Conservation (phyloP, 2,329 filamentous ascomycete genomes). For the Fusarium odoratissimum region DNA sequence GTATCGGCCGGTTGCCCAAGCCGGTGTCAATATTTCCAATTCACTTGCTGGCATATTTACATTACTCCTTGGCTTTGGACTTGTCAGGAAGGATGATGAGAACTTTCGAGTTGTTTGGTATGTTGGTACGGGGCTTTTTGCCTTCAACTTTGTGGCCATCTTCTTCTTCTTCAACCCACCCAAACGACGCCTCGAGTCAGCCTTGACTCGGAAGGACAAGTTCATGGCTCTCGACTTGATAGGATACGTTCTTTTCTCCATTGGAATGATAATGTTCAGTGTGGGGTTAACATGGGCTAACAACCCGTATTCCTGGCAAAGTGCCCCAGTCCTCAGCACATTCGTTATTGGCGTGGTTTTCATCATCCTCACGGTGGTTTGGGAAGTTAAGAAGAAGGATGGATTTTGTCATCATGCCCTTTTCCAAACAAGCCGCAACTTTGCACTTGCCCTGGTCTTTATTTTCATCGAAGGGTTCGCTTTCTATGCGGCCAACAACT, state of each 20-base stretch:
- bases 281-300: not conserved
- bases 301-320: not conserved
- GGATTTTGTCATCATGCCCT: not conserved
- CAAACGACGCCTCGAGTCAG: not conserved
- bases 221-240: not conserved
- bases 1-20: not conserved
- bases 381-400: not conserved
- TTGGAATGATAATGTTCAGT: not conserved
- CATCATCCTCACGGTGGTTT: not conserved
- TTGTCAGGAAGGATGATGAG: not conserved
- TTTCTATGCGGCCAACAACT: not conserved
- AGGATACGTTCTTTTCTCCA: not conserved
- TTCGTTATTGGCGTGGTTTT: not conserved
- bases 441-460: not conserved
- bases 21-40: not conserved
- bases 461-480: not conserved
- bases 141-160: not conserved
- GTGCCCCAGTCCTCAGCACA: not conserved
- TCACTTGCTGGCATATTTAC: not conserved
- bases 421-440: not conserved
- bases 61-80: not conserved
- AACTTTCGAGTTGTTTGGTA: not conserved
- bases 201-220: not conserved
- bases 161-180: not conserved
- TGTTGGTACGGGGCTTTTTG: not conserved